These are phyloP conservation scores for Sporothrix pallida DNA, from an alignment of 2,329 filamentous ascomycete species.

Conservation along the genomic window DNA sequence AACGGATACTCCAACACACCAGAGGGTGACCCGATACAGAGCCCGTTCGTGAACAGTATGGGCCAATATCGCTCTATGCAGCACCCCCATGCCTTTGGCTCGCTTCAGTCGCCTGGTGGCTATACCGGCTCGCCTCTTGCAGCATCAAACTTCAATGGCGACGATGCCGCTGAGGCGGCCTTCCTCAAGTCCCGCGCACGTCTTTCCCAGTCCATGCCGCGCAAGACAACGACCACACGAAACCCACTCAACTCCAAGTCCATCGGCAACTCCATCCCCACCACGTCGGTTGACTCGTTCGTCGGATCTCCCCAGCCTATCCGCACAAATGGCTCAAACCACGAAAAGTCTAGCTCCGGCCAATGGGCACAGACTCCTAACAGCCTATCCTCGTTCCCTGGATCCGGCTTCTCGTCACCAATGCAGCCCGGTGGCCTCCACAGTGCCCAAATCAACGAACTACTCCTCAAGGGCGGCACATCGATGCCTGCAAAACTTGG, in stretches of 20 bases:
- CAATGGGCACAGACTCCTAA: constrained; percentile 90
- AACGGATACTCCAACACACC: constrained; percentile 89
- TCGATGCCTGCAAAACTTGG: constrained; percentile 89
- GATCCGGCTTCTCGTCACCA: constrained; percentile 88
- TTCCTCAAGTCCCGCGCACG: constrained; percentile 63
- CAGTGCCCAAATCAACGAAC: constrained; percentile 82
- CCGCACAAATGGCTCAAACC: constrained; percentile 67
- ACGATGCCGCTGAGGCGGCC: constrained; percentile 56
- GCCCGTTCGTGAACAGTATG: constrained; percentile 82
- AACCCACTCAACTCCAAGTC: constrained; percentile 88
- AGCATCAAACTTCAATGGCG: constrained; percentile 54
- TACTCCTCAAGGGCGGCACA: constrained; percentile 84
- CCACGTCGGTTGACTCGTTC: constrained; percentile 72
- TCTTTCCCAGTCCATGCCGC: constrained; percentile 68
- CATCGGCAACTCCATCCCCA: constrained; percentile 70
- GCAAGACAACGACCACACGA: constrained; percentile 74
- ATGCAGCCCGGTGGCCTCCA: constrained; percentile 66
- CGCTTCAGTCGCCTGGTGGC: constrained; percentile 57
- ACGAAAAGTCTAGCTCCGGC: constrained; percentile 83
- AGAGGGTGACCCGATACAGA: constrained; percentile 89
- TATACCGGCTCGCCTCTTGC: constrained; percentile 59
- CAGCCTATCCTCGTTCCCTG: constrained; percentile 83
- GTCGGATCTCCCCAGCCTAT: constrained; percentile 73
- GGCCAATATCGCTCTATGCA: constrained; percentile 75
- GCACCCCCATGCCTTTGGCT: constrained; percentile 62